Base-by-base conservation (phyloP, 148 eudicot genomes). In the Polygonum aviculare region DNA sequence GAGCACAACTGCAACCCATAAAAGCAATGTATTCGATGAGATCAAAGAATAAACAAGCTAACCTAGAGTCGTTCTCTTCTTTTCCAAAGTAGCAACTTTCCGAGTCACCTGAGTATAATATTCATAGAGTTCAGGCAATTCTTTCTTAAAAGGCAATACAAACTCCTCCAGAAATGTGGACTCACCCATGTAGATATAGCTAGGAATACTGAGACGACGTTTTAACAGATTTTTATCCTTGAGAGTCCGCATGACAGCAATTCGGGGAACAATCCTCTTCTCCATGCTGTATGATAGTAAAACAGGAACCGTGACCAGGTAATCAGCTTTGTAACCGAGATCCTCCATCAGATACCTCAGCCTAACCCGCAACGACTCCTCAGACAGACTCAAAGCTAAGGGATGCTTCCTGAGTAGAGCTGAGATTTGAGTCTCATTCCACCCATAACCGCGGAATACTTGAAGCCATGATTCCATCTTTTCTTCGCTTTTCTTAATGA, bases 311-410 rank as follows among this genome's bases (percentile, higher is more conserved):
- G 16, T 36, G 2, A 48, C 45, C 48, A 69, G 18, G 45, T 10
- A 69, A 16, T 38, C 73, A 39, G 73, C 8, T 44, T 19, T 16
- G 21, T 12, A 69, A 69, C 73, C 48, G 15, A 69, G 73, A 16
- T 69, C 73, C n/a, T 69, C 47, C 73, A 69, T 69, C n/a, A 36
- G 39, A 39, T 69, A 69, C 41, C 39, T 69, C 22, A 69, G 5
- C 15, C 48, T 69, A 35, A 6, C 12, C 45, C 47, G 39, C 41
- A 69, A n/a, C 16, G 22, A n/a, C 3, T 69, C 15, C 15, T 38
- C 73, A 36, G 73, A 69, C 22, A 44, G 12, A 36, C 9, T 39
- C 45, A 69, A 69, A 16, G 12, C 19, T 16, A 36, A 12, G 41
- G 73, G 73, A 38, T 36, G 10, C 21, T 14, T 38, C 73, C 40